Evolutionary conservation across 495 filamentous ascomycete genomes (phyloP), one percentile per base, ranked within the genome.

Genomic region (Clavariopsis aquatica): DNA sequence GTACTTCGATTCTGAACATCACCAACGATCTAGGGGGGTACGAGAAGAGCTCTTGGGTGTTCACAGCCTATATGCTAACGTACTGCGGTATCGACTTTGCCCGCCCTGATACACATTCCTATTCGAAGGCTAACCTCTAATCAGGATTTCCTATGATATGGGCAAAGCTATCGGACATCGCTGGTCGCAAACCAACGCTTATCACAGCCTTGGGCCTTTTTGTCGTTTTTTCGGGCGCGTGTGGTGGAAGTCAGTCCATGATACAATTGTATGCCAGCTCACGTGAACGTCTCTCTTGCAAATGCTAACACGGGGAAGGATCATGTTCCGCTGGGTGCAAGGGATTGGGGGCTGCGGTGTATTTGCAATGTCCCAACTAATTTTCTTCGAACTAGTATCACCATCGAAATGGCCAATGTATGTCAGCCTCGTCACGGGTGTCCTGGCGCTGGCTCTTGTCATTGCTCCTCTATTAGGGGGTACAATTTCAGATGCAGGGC

Each of bases 41-140:
- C 55, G 20, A 46, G 1, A n/a, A 27, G 23, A 46, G n/a, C 0
- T 36, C 36, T 15, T 57, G 55, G 55, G 36, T 57, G 10, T 15
- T 57, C 2, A 20, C 20, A 2, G 36, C 17, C 1, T 57, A 57
- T 46, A 12, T 57, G 1, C 17, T 28, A 7, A 57, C 55, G 1
- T 57, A 57, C 24, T 46, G 36, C 17, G 23, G 55, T 57, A 43
- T n/a, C n/a, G n/a, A n/a, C n/a, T n/a, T n/a, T n/a, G n/a, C n/a
- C n/a, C n/a, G n/a, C n/a, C n/a, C n/a, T n/a, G n/a, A n/a, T n/a
- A n/a, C n/a, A n/a, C n/a, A n/a, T n/a, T n/a, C 38, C 3, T 43
- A 43, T 9, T n/a, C n/a, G 3, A 43, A 5, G 3, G 9, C 1
- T 19, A 13, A 29, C 34, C 23, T 43, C 15, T 7, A 31, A 7